Evolutionary conservation across 208 protist species (phyloP), one percentile per base, ranked within the genome.

Genomic region (Crithidia thermophila): DNA sequence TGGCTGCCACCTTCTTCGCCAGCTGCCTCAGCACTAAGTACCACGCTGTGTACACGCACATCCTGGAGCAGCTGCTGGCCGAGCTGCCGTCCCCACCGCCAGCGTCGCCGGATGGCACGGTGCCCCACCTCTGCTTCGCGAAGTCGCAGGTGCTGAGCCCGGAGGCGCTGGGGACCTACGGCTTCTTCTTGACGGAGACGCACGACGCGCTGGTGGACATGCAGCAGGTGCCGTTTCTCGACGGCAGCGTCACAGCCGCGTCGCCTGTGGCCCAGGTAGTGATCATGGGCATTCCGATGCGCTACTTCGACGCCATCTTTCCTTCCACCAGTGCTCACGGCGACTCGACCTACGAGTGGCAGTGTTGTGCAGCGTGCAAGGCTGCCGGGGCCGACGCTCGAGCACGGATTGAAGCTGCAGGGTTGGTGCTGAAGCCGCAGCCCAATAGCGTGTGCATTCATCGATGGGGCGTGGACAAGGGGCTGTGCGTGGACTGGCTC

Each of bases 371-470:
- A 1, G 20, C 4, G 55, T 84, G 75, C 45, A 77, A 71, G 34
- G 59, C 49, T 13, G 31, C 46, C 8, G 72, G 58, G 3, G 43
- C 37, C 6, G 55, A 18, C 6, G 75, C 73, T 4, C 46, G 33
- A 10, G 43, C 23, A 11, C 59, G 68, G 9, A 21, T 85, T n/a
- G 53, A 57, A 37, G 50, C 25, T 8, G 47, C 66, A 0, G 84
- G 84, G 3, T 42, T 86, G 39, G 58, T 61, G 34, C 28, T 79
- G 47, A 89, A 86, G 68, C 30, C 56, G 23, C 84, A 89, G 50
- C 84, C 84, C 13, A 89, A 89, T 71, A 89, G 84, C 43, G 80
- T 86, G 42, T 83, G 79, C 40, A 21, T 85, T 20, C 79, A 83
- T 40, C 69, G 72, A 10, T 28, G 40, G 16, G 70, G 63, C 16